Evolutionary conservation across 208 protist genomes (phyloP).

Genomic region (Acanthamoeba rhysodes): DNA sequence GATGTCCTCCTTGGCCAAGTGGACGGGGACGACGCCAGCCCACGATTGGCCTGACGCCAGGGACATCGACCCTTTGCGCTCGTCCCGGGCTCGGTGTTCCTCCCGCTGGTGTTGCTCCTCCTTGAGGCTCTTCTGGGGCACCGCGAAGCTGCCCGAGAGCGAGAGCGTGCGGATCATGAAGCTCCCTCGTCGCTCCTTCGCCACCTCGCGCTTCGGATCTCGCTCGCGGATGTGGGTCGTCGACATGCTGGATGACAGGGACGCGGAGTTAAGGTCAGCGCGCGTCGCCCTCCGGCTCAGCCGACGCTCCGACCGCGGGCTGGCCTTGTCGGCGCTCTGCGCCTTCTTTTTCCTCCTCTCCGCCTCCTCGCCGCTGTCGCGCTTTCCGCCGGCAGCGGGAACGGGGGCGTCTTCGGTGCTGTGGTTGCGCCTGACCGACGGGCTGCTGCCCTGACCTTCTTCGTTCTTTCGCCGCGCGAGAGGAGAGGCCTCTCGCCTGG

Average conservation of each 20-base stretch:
- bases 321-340: background rate
- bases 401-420: background rate
- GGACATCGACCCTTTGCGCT: background rate
- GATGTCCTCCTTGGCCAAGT: constrained; percentile 55
- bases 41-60: constrained; percentile 15
- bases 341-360: background rate
- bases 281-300: constrained; percentile 28
- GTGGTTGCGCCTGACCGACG: background rate
- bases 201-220: background rate
- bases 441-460: background rate
- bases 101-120: background rate
- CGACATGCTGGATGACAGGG: constrained; percentile 9
- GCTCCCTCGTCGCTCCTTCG: constrained; percentile 14
- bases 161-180: constrained; percentile 66
- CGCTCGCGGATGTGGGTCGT: background rate
- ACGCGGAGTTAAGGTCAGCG: background rate
- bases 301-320: background rate
- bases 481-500: background rate
- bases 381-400: background rate
- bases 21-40: constrained; percentile 1
- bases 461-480: background rate
- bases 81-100: background rate
- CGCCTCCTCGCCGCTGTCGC: background rate
- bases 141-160: constrained; percentile 28
- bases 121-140: background rate